These are phyloP conservation scores for Moesziomyces aphidis DNA, from an alignment of 1,284 basidiomycete species.

Conservation along the genomic window DNA sequence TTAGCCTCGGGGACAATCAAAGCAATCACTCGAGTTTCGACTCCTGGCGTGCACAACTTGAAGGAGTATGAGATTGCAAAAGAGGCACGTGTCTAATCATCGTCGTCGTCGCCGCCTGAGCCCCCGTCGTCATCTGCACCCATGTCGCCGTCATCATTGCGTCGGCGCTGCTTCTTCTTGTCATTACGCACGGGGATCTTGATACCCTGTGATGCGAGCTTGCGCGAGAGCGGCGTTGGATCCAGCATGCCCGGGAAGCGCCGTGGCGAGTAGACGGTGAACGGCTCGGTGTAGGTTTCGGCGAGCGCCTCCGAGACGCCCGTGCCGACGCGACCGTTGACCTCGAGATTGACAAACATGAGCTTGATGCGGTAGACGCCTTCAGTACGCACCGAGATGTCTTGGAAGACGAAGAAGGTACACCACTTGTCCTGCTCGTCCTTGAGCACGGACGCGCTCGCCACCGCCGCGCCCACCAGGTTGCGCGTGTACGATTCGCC, in stretches of 20 bases:
- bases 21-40: neutral
- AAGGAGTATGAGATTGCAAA: neutral
- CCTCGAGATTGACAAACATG: conserved; percentile 57
- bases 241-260: conserved; percentile 62
- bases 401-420: conserved; percentile 64
- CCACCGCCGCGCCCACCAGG: conserved; percentile 58
- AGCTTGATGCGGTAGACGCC: conserved; percentile 62
- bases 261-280: conserved; percentile 60
- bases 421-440: conserved; percentile 59
- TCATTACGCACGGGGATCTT: conserved; percentile 62
- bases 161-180: conserved; percentile 55
- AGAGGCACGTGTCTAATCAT: conserved; percentile 21
- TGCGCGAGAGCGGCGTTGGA: conserved; percentile 58
- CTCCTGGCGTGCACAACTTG: neutral
- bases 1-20: neutral
- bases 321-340: conserved; percentile 51
- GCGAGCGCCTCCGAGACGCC: conserved; percentile 58
- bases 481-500: conserved; percentile 58
- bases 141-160: conserved; percentile 20
- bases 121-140: conserved; percentile 33
- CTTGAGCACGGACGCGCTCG: conserved; percentile 59
- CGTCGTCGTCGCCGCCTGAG: conserved; percentile 45
- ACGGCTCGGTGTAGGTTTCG: conserved; percentile 60
- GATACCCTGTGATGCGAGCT: conserved; percentile 61
- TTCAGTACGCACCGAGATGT: conserved; percentile 59